Conservation (phyloP, 2,329 filamentous ascomycete species). For the Madurella fahalii region DNA sequence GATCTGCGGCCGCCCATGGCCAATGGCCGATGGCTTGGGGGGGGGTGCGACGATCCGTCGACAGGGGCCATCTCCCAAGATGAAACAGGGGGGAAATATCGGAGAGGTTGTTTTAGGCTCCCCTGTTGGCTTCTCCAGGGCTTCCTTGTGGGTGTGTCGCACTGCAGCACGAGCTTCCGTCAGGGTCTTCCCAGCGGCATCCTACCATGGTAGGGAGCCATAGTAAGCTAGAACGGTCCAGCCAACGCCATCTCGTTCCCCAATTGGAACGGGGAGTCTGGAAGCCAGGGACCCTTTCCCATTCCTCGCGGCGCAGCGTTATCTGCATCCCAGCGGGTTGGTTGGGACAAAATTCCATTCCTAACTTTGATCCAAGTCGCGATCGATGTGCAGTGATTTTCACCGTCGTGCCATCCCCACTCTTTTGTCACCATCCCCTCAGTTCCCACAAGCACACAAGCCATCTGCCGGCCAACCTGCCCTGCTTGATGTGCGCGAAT, state of each 20-base stretch:
- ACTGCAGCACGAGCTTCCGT: no score
- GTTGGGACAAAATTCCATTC: conserved; percentile 7
- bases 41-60: background rate
- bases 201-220: background rate
- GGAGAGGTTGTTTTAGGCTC: background rate
- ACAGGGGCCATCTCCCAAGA: conserved; percentile 5
- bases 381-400: conserved; percentile 3
- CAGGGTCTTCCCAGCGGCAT: no score
- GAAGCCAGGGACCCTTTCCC: background rate
- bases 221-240: background rate
- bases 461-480: no score
- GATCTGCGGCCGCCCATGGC: background rate
- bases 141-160: background rate
- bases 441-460: background rate
- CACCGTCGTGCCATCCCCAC: conserved; percentile 2
- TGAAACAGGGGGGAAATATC: conserved; percentile 16
- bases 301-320: background rate
- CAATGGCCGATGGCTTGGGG: conserved; percentile 16
- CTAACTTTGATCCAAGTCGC: background rate
- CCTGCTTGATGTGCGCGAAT: background rate
- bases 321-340: background rate
- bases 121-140: background rate
- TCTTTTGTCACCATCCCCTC: conserved; percentile 6
- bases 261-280: conserved; percentile 3
- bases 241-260: conserved; percentile 10